Percentiles rank a stretch among this genome's conserved stretches.
phyloP scores from a whole-genome alignment of 2,329 filamentous ascomycete species.

The Aaosphaeria arxii region DNA sequence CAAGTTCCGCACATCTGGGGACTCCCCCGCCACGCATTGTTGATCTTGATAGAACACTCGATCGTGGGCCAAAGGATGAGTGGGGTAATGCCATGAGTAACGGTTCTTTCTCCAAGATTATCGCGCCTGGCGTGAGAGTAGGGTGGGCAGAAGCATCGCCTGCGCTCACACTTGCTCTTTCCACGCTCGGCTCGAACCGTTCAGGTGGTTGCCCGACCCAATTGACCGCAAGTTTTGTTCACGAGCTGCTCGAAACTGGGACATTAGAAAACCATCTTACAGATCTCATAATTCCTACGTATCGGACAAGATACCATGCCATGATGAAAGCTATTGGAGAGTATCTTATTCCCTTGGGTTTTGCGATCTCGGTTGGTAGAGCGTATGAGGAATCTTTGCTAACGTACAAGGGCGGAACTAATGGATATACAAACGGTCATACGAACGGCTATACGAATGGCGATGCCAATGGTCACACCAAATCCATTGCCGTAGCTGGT shows the following conservation, averaged over 20 bases:
- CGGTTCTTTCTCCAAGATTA: constrained; percentile 77
- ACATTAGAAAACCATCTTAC: constrained; percentile 50
- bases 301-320: constrained; percentile 46
- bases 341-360: constrained; percentile 59
- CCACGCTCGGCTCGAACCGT: constrained; percentile 49
- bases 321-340: constrained; percentile 57
- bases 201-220: constrained; percentile 57
- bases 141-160: constrained; percentile 75
- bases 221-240: constrained; percentile 51
- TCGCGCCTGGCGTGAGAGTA: constrained; percentile 56
- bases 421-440: not conserved
- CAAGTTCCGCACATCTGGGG: constrained; percentile 7
- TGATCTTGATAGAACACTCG: constrained; percentile 69
- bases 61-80: constrained; percentile 50
- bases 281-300: constrained; percentile 50
- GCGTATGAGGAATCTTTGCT: constrained; percentile 1
- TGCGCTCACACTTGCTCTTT: constrained; percentile 55
- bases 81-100: constrained; percentile 81
- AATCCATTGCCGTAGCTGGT: constrained; percentile 53
- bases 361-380: constrained; percentile 36
- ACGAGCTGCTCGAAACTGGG: constrained; percentile 48
- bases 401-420: not conserved
- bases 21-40: constrained; percentile 63
- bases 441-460: constrained; percentile 1
- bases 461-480: constrained; percentile 12